phyloP scores from a whole-genome alignment of 306 rosid genomes.

The Gastrolobium villosum region DNA sequence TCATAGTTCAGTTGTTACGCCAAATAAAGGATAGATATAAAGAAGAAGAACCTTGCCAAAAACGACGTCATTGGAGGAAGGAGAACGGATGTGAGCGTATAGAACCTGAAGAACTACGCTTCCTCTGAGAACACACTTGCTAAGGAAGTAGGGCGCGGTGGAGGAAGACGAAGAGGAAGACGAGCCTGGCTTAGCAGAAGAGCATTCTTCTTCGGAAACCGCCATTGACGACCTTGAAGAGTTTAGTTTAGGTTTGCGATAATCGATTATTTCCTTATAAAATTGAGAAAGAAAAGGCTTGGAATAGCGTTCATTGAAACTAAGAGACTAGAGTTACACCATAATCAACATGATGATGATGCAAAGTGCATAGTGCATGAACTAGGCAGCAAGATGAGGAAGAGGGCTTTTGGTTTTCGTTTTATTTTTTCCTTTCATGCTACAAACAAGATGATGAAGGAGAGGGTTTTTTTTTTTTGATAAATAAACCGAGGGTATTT shows the following conservation, averaged over 20 bases:
- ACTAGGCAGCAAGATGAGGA: neutral
- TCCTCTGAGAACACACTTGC: constrained; percentile 87
- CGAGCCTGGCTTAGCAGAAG: constrained; percentile 75
- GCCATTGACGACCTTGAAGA: constrained; percentile 61
- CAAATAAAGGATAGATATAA: neutral
- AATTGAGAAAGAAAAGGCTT: neutral
- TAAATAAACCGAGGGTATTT: too few species aligned
- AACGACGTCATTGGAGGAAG: constrained; percentile 75
- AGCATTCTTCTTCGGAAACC: constrained; percentile 93
- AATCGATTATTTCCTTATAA: neutral
- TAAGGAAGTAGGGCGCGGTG: constrained; percentile 72
- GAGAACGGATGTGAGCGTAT: constrained; percentile 80
- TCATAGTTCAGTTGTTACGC: constrained; percentile 13
- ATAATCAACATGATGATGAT: too few species aligned
- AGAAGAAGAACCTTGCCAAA: constrained; percentile 73
- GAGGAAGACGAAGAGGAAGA: constrained; percentile 74
- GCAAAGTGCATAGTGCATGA: neutral
- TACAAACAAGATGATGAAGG: neutral
- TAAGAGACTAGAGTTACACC: neutral
- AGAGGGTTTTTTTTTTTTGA: neutral
- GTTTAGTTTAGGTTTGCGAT: constrained; percentile 30
- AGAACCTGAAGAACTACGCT: constrained; percentile 90
- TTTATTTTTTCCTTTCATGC: too few species aligned
- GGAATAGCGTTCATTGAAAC: constrained; percentile 22
- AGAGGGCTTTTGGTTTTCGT: neutral